Base-by-base conservation (phyloP, 2,329 filamentous ascomycete species). In the Penicillium italicum region DNA sequence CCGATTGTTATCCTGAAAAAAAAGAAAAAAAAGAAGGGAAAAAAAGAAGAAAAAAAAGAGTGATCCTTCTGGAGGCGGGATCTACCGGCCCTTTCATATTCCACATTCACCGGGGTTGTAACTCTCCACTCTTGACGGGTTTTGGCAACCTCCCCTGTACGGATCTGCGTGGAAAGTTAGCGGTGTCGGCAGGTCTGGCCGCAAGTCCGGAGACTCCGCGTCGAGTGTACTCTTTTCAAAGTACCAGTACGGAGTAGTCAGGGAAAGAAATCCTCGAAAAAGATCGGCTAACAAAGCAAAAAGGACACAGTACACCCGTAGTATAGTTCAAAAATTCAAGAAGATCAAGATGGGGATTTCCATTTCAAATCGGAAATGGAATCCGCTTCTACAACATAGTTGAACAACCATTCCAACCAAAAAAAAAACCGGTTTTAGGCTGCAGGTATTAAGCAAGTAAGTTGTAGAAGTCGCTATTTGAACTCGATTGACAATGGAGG, bases 31-130 rank as follows among this genome's bases (percentile, higher is more conserved):
- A 26, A 26, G 6, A 26, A 6, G 6, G 6, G 6, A 26, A 26
- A 26, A 26, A 26, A 26, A 26, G 6, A 26, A 26, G 6, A 26
- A 26, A 4, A 4, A 28, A 28, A 28, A 5, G 24, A 5, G 24
- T 28, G 30, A 45, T 45, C 18, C 36, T 30, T 50, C 34, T 41
- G 47, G 47, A 40, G 22, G 24, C 44, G 51, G 51, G 51, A 54
- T 54, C 51, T 36, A 54, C 51, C 51, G 51, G 51, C 51, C 50
- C 37, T 38, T 53, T 42, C 38, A 50, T 44, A 22, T 50, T 51
- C 26, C 46, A 42, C 28, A 22, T 28, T 43, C 36, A 49, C 45
- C 37, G 36, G 42, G 42, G 18, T n/a, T 22, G 26, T 18, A 11
- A 33, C 44, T 38, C 40, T 31, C 53, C 33, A 36, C 46, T 36